Evolutionary conservation across 768 basidiomycete genomes (phyloP).

Genomic region (Hortiboletus flavorubellus): DNA sequence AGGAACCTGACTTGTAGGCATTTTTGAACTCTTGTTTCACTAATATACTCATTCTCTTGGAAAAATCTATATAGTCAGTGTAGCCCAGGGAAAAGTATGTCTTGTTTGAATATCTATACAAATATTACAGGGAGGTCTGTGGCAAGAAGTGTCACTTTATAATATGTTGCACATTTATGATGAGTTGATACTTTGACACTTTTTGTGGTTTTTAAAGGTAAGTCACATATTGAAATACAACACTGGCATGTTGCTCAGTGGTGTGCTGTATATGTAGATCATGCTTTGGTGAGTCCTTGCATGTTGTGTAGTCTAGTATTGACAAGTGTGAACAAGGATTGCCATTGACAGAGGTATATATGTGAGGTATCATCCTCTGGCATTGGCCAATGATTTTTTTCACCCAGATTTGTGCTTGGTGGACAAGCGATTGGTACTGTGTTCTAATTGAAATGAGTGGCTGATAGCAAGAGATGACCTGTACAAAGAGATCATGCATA

Average conservation of each 20-base stretch:
- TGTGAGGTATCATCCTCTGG: not conserved
- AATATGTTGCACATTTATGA: slow-evolving; percentile 38
- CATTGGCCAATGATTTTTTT: not conserved
- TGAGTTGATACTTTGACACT: not conserved
- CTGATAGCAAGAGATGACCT: slow-evolving; percentile 69
- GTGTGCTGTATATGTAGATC: slow-evolving; percentile 42
- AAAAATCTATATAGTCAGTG: slow-evolving; percentile 78
- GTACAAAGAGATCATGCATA: slow-evolving; percentile 92
- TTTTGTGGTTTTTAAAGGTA: slow-evolving; percentile 73
- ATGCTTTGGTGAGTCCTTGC: slow-evolving; percentile 74
- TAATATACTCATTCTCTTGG: slow-evolving; percentile 1
- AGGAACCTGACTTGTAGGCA: slow-evolving; percentile 77
- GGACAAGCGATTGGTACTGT: slow-evolving; percentile 92
- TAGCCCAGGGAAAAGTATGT: slow-evolving; percentile 25
- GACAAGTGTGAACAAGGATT: slow-evolving; percentile 55
- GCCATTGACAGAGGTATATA: slow-evolving; percentile 81
- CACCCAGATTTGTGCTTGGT: slow-evolving; percentile 74
- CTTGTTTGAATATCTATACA: slow-evolving; percentile 22
- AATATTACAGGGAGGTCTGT: slow-evolving; percentile 75
- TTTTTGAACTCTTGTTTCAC: not conserved
- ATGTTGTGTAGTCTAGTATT: not conserved
- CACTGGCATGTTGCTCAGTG: slow-evolving; percentile 4
- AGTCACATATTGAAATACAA: slow-evolving; percentile 12
- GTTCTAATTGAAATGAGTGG: slow-evolving; percentile 72
- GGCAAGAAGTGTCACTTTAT: slow-evolving; percentile 83